Percentiles rank a stretch among this genome's conserved stretches.
phyloP scores from a whole-genome alignment of 176 grass and related monocot species.

The Oryza glumipatula region DNA sequence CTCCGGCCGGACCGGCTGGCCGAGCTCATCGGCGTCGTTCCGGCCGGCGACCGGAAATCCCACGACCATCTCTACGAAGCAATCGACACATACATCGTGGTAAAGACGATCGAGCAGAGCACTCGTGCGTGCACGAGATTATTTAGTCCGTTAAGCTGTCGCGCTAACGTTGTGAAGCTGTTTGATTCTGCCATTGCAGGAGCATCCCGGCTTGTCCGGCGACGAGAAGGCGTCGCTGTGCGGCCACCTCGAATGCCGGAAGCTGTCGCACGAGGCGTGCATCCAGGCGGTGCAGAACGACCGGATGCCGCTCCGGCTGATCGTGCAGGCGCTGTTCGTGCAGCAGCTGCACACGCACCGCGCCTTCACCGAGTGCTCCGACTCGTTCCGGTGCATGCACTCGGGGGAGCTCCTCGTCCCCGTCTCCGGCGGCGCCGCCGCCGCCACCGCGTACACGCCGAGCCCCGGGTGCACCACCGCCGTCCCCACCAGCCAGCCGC shows the following conservation, averaged over 20 bases:
- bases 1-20: conserved; percentile 53
- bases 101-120: conserved; percentile 48
- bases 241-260: conserved; percentile 68
- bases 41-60: conserved; percentile 53
- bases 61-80: conserved; percentile 84
- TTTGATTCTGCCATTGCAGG: conserved; percentile 44
- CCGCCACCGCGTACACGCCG: conserved; percentile 42
- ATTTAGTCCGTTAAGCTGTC: background rate
- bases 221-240: conserved; percentile 70
- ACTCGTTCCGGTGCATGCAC: conserved; percentile 72
- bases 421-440: conserved; percentile 34
- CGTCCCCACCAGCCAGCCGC: conserved; percentile 53
- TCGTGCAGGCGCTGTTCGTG: conserved; percentile 92
- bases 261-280: conserved; percentile 79
- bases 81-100: conserved; percentile 72
- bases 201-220: conserved; percentile 49
- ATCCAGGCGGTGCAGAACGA: conserved; percentile 91
- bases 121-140: background rate
- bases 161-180: background rate
- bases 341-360: conserved; percentile 94
- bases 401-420: conserved; percentile 56
- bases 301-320: conserved; percentile 85
- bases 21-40: conserved; percentile 61
- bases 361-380: conserved; percentile 72
- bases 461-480: conserved; percentile 52